Conservation (phyloP, 108 stramenopile species). For the Poteriospumella lacustris region DNA sequence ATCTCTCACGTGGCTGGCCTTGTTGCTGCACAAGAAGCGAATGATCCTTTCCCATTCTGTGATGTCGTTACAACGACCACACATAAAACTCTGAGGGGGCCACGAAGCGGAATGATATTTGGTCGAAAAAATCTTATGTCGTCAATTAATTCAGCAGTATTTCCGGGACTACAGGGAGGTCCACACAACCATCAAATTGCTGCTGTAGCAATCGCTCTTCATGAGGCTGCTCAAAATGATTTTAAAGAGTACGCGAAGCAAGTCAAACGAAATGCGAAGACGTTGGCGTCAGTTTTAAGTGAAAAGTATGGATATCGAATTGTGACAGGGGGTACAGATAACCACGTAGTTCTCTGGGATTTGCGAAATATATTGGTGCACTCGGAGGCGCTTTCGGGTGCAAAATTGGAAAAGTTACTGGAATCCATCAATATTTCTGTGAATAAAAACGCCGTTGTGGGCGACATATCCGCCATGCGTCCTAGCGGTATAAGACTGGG, state of each 20-base stretch:
- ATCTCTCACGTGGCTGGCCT: conserved; percentile 49
- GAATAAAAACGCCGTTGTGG: conserved; percentile 52
- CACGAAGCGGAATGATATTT: conserved; percentile 42
- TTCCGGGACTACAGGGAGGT: conserved; percentile 54
- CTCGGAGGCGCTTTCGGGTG: conserved; percentile 31
- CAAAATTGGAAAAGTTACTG: conserved; percentile 42
- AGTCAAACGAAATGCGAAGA: conserved; percentile 41
- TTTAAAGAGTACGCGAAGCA: conserved; percentile 36
- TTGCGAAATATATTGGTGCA: too few relatives aligned
- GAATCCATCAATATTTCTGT: conserved; percentile 43
- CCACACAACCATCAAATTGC: conserved; percentile 60
- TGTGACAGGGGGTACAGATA: conserved; percentile 45
- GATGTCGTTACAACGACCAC: conserved; percentile 51
- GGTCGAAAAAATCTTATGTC: conserved; percentile 37
- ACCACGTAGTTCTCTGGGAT: conserved; percentile 47
- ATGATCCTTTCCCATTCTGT: conserved; percentile 40
- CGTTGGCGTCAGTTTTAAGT: conserved; percentile 37
- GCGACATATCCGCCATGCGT: conserved; percentile 47
- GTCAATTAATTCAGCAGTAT: conserved; percentile 52
- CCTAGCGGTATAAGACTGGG: conserved; percentile 39
- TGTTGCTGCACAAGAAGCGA: conserved; percentile 37
- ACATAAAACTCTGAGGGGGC: conserved; percentile 50
- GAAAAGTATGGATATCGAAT: conserved; percentile 30
- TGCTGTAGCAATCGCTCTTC: conserved; percentile 49
- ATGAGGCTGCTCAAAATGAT: conserved; percentile 39